Percentiles rank a stretch among this genome's conserved stretches.
Conservation (phyloP, 305 asterid genomes). For the Fraxinus paxiana region DNA sequence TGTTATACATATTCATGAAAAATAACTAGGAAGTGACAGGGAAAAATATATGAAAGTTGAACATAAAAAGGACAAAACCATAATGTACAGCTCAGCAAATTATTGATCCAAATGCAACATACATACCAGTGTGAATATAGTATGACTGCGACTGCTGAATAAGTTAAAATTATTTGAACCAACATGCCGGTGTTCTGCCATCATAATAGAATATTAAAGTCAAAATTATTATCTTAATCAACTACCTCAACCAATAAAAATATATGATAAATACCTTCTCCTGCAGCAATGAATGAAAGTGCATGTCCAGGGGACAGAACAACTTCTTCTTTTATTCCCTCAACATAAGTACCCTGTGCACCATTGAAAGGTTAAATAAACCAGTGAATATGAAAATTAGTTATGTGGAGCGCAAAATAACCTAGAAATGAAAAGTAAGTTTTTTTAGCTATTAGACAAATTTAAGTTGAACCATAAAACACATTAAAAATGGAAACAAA, state of each 20-base stretch:
- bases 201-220: slow-evolving; percentile 20
- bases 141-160: slow-evolving; percentile 97
- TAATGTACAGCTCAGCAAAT: slow-evolving; percentile 18
- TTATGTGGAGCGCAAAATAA: slow-evolving; percentile 7
- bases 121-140: slow-evolving; percentile 88
- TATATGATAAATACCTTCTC: slow-evolving; percentile 61
- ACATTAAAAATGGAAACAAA: background rate
- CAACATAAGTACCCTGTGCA: slow-evolving; percentile 91
- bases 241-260: slow-evolving; percentile 12
- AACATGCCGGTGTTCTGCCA: slow-evolving; percentile 85
- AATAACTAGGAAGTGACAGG: slow-evolving; percentile 1
- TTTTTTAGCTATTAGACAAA: background rate
- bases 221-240: background rate
- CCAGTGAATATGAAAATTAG: background rate
- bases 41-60: slow-evolving; percentile 9
- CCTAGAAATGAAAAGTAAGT: background rate
- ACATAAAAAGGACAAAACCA: background rate
- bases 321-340: slow-evolving; percentile 97
- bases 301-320: slow-evolving; percentile 99
- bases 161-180: slow-evolving; percentile 94
- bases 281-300: slow-evolving; percentile 97
- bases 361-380: background rate
- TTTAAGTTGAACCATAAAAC: background rate
- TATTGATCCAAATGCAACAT: slow-evolving; percentile 9
- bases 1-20: background rate